Conservation (phyloP, 345 rosid genomes). For the Populus ilicifolia region DNA sequence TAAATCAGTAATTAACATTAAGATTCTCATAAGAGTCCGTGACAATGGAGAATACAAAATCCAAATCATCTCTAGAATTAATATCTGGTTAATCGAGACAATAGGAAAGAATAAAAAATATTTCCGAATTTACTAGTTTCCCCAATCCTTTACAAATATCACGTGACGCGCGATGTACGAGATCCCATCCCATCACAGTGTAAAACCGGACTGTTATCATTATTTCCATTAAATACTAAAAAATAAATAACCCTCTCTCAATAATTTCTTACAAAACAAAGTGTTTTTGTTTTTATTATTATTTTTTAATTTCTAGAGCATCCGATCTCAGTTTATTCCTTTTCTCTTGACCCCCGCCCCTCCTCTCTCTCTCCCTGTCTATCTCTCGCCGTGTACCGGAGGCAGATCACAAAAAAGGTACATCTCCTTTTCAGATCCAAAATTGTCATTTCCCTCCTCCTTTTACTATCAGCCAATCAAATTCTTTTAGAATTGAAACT, state of each 20-base stretch:
- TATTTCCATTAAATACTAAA: background rate
- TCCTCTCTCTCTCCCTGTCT: background rate
- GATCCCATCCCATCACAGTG: background rate
- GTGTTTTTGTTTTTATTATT: background rate
- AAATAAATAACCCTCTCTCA: background rate
- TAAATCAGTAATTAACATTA: no score
- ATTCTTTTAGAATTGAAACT: background rate
- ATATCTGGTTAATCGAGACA: no score
- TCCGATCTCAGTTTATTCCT: background rate
- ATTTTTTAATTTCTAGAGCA: background rate
- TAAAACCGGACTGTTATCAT: background rate
- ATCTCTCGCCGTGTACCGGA: background rate
- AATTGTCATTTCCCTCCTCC: background rate
- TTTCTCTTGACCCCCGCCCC: background rate
- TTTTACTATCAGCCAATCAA: background rate
- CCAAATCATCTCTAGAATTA: no score
- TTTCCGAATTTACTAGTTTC: background rate
- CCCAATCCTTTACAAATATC: background rate
- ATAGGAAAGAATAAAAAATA: no score
- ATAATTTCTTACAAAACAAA: background rate
- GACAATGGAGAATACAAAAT: no score
- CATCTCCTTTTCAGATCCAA: conserved; percentile 9
- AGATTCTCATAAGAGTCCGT: no score
- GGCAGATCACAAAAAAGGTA: background rate
- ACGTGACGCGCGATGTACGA: background rate